Percentiles rank a stretch among this genome's conserved stretches.
phyloP scores from a whole-genome alignment of 1,139 yeast genomes.

The Arxiozyma slooffiae region DNA sequence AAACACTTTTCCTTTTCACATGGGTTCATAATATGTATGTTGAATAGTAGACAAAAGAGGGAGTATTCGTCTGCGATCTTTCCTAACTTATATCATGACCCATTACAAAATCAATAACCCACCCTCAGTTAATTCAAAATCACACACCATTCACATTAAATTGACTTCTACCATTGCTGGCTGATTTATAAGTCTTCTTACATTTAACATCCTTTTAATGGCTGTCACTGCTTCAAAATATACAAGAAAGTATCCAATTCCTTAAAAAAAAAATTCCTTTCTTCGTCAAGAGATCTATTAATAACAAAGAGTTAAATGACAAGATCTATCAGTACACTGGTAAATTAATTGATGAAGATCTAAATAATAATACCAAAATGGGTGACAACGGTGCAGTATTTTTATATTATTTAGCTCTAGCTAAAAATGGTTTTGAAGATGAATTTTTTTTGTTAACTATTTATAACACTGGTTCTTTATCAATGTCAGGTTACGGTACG shows the following conservation, averaged over 20 bases:
- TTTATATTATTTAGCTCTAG: constrained; percentile 41
- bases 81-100: too few species aligned
- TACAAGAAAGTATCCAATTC: constrained; percentile 55
- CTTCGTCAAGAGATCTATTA: constrained; percentile 28
- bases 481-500: constrained; percentile 96
- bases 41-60: not conserved
- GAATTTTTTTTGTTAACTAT: constrained; percentile 77
- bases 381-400: constrained; percentile 77
- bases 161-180: not conserved
- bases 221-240: not conserved
- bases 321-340: constrained; percentile 44
- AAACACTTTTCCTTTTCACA: not conserved
- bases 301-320: constrained; percentile 32
- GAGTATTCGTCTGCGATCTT: not conserved
- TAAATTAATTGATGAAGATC: constrained; percentile 61
- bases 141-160: not conserved
- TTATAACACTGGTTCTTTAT: constrained; percentile 81
- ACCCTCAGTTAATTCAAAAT: not conserved
- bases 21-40: not conserved
- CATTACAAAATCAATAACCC: not conserved
- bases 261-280: constrained; percentile 45
- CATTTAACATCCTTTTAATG: too few species aligned
- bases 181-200: not conserved
- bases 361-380: constrained; percentile 61
- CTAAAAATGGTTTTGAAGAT: constrained; percentile 44